Percentiles rank a stretch among this genome's conserved stretches.
These are phyloP conservation scores for Venturia oleaginea DNA, from an alignment of 2,329 filamentous ascomycete genomes.

Conservation along the genomic window DNA sequence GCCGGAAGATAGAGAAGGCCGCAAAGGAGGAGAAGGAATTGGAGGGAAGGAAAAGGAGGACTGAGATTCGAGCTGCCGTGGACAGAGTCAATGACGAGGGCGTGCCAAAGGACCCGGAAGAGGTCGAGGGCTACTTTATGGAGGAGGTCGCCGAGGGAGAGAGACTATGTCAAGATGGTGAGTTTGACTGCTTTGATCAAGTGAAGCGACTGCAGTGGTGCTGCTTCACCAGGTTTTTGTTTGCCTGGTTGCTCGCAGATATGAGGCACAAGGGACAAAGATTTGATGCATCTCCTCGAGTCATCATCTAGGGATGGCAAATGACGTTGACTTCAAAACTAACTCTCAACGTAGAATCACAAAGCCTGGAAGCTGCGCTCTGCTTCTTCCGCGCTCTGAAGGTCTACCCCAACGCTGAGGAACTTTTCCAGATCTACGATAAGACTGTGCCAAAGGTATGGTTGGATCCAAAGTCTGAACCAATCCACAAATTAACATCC, in stretches of 20 bases:
- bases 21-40: slow-evolving; percentile 65
- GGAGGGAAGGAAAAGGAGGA: slow-evolving; percentile 56
- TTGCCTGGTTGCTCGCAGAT: background rate
- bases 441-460: slow-evolving; percentile 91
- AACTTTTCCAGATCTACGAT: slow-evolving; percentile 94
- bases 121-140: slow-evolving; percentile 95
- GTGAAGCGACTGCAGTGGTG: background rate
- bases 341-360: slow-evolving; percentile 42
- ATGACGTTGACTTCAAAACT: background rate
- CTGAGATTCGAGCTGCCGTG: slow-evolving; percentile 65
- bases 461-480: background rate
- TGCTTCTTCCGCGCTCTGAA: slow-evolving; percentile 98
- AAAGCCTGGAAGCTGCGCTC: slow-evolving; percentile 73
- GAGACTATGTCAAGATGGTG: slow-evolving; percentile 72
- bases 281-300: background rate
- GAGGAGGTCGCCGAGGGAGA: slow-evolving; percentile 87
- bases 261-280: background rate
- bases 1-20: slow-evolving; percentile 60
- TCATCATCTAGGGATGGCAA: slow-evolving; percentile 2
- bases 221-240: background rate
- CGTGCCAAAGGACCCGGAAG: slow-evolving; percentile 81
- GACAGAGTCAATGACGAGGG: slow-evolving; percentile 81
- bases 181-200: slow-evolving; percentile 24
- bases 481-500: slow-evolving; percentile 14
- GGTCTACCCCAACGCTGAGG: slow-evolving; percentile 89